Evolutionary conservation across 306 rosid species (phyloP), one percentile per base, ranked within the genome.

Genomic region (Lathyrus aphaca): DNA sequence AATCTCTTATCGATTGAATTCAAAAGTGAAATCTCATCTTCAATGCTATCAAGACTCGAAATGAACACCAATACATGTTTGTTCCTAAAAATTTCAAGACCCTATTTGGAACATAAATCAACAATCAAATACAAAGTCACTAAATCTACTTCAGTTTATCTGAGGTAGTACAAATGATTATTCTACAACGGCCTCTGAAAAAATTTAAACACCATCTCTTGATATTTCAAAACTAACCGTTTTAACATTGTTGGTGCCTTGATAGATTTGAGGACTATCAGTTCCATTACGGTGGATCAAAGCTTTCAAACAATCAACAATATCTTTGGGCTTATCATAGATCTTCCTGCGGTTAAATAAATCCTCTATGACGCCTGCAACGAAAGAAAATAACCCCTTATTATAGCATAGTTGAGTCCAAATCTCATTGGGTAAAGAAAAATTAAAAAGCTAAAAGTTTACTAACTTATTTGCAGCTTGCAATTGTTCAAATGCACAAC

Each of bases 271-370:
- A 30, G 78, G 37, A 71, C 3, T 18, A 68, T 46, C 35, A 8
- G 35, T 6, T 60, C 38, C 71, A 12, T 50, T 16, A 39, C 10
- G 60, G 19, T 66, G n/a, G 53, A 78, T 60, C 60, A 78, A 55
- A 29, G 78, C 60, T 69, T 67, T 78, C 78, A 78, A 73, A 27
- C 3, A 0, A n/a, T 73, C 74, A 10, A 78, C 78, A 40, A 73
- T 50, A 32, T 66, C 74, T 60, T 72, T 78, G 27, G 78, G 74
- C 2, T 45, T 78, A 5, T 72, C 70, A 66, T 6, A 48, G 43
- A 10, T 0, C 30, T 25, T 49, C 49, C 2, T 72, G 29, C 73
- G 73, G 14, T 0, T n/a, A 40, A 5, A 0, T 50, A 29, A 19
- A 30, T 73, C 71, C 0, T 54, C 66, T 3, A 73, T 13, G 11